Conservation (phyloP, 257 asterid species). For the Solanum megistacrolobum region DNA sequence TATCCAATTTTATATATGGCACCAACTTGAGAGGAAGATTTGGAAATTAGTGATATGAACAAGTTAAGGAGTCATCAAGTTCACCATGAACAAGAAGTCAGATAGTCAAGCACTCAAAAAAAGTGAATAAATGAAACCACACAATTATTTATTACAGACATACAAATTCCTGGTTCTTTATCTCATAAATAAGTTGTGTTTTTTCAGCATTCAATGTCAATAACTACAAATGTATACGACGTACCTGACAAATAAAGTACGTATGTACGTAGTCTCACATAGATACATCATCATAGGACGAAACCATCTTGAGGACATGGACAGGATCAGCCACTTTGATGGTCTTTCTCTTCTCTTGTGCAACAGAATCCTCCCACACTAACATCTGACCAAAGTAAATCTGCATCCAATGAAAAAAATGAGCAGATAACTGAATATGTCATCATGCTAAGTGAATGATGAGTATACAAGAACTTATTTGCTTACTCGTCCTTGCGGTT, state of each 20-base stretch:
- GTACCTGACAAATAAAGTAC: not conserved
- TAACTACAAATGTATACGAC: not conserved
- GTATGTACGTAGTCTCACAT: slow-evolving; percentile 6
- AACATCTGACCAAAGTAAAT: slow-evolving; percentile 50
- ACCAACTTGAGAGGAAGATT: not conserved
- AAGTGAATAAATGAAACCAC: not conserved
- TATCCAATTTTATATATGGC: not conserved
- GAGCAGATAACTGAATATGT: not conserved
- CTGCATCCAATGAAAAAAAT: slow-evolving; percentile 12
- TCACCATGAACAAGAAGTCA: not conserved
- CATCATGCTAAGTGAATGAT: not conserved
- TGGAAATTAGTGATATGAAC: not conserved
- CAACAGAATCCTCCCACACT: slow-evolving; percentile 27
- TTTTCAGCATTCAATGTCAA: not conserved
- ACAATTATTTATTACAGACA: not conserved
- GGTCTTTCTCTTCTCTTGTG: slow-evolving; percentile 21
- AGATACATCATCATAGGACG: slow-evolving; percentile 34
- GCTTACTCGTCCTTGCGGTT: slow-evolving; percentile 31
- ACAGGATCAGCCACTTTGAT: slow-evolving; percentile 52
- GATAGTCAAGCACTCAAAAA: not conserved
- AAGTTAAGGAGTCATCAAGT: no score
- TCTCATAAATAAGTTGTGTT: not conserved
- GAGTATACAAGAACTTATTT: not conserved
- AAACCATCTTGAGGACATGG: slow-evolving; percentile 20
- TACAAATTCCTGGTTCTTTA: not conserved